Evolutionary conservation across 768 basidiomycete genomes (phyloP).

Genomic region (Russula abietina): DNA sequence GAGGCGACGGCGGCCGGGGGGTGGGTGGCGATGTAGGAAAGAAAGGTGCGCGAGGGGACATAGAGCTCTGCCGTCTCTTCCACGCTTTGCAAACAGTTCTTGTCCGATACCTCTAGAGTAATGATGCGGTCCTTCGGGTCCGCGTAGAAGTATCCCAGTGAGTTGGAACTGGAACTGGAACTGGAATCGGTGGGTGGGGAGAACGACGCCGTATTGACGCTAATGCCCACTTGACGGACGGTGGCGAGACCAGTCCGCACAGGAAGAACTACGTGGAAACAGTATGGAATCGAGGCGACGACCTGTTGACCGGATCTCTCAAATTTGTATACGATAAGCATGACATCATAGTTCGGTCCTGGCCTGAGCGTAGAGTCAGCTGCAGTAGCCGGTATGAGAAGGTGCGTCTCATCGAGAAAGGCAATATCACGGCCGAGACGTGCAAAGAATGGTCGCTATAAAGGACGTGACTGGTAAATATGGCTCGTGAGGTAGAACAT

Average conservation of each 20-base stretch:
- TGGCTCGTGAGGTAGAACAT: too few species aligned
- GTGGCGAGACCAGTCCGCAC: conserved; percentile 9
- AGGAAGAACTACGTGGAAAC: conserved; percentile 9
- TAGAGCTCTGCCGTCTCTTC: conserved; percentile 11
- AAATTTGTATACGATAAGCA: conserved; percentile 6
- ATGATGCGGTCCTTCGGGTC: conserved; percentile 16
- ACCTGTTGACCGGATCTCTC: background rate
- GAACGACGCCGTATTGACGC: conserved; percentile 10
- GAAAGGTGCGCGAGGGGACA: conserved; percentile 12
- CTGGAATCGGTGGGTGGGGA: background rate
- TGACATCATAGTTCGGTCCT: conserved; percentile 7
- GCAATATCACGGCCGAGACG: conserved; percentile 8
- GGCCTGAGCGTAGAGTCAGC: conserved; percentile 8
- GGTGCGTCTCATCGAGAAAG: conserved; percentile 14
- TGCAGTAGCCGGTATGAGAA: conserved; percentile 9
- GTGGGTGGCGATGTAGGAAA: conserved; percentile 10
- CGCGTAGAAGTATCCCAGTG: conserved; percentile 7
- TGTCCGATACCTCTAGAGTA: conserved; percentile 9
- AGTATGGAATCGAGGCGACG: background rate
- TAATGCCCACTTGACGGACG: conserved; percentile 3
- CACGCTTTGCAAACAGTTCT: conserved; percentile 7
- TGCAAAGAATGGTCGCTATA: conserved; percentile 7
- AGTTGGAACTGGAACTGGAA: background rate
- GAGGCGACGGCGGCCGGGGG: too few species aligned
- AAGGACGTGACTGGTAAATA: background rate